Base-by-base conservation (phyloP, 805 yeast species). In the Lachancea waltii region DNA sequence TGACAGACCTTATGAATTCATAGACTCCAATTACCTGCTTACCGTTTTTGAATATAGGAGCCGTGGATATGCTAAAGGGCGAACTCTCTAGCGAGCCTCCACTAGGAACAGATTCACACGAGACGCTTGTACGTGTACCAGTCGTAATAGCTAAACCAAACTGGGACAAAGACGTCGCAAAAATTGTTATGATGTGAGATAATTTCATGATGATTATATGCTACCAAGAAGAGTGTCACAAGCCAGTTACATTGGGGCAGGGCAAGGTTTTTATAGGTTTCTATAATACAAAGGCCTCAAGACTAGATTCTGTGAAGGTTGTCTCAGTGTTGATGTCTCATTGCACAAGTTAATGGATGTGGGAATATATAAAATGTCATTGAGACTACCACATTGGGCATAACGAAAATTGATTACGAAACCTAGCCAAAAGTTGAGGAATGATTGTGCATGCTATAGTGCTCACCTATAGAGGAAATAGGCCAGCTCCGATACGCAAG, bases 1-100 rank as follows among this genome's bases (percentile, higher is more conserved):
- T 51, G 5, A 55, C 41, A 3, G 56, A 47, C n/a, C 38, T 43
- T 40, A 49, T 56, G 33, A 45, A 46, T 33, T 51, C 54, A 23
- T 48, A 35, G 4, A 55, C 44, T 3, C 46, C 54, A 7, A 48
- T 36, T 33, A 42, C 40, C 7, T 48, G 28, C 15, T 15, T 38
- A 15, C 56, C 58, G 34, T 44, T 40, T 0, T 41, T 39, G 4
- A 49, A 18, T 15, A 45, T 38, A 13, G 49, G 47, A 10, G 48
- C 45, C 1, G 53, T 47, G 2, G 38, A 26, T 1, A 45, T 30
- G 3, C 60, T 49, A 28, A 53, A 51, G 23, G 63, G 58, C 5
- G 56, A 47, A 3, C 46, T 20, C 15, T 49, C 62, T 4, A 48
- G 23, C n/a, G 46, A 39, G 11, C 48, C 49, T 17, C 39, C 40